Evolutionary conservation across 768 basidiomycete species (phyloP), one percentile per base, ranked within the genome.

Genomic region (Mrakia blollopis): DNA sequence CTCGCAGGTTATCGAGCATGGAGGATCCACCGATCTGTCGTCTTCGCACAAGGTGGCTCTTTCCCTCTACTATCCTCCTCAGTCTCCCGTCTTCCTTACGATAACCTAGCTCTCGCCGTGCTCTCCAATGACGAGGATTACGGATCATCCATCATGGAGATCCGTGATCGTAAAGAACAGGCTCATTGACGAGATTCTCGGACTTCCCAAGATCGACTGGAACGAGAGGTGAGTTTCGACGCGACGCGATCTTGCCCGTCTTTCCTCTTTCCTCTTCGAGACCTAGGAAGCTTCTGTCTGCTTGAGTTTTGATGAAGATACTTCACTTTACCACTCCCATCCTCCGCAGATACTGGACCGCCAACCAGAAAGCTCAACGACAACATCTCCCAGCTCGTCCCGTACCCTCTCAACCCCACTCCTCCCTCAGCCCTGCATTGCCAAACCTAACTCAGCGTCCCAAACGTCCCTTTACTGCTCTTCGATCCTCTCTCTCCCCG

Each of bases 31-130:
- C 47, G n/a, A n/a, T n/a, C n/a, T n/a, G n/a, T n/a, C n/a, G n/a
- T n/a, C n/a, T n/a, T n/a, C n/a, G n/a, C n/a, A n/a, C n/a, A n/a
- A n/a, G n/a, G n/a, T n/a, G n/a, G n/a, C n/a, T n/a, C n/a, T n/a
- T n/a, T n/a, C n/a, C n/a, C n/a, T n/a, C n/a, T n/a, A n/a, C n/a
- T n/a, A n/a, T n/a, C n/a, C n/a, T n/a, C n/a, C 14, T n/a, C 57
- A 57, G 73, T 74, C 60, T n/a, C 60, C 10, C 35, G 73, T 8
- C 61, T 74, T 25, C 73, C 73, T n/a, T 61, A 74, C 62, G 73
- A 74, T 61, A 74, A 74, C 60, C 73, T 74, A 37, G 73, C 54
- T 16, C 57, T 74, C 32, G 62, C 62, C 60, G 73, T 74, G 10
- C 41, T 74, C 2, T 62, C 60, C 0, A 74, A 74, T 39, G 73